Evolutionary conservation across 2,329 filamentous ascomycete genomes (phyloP), one percentile per base, ranked within the genome.

Genomic region (Sclerotiophoma versabilis): DNA sequence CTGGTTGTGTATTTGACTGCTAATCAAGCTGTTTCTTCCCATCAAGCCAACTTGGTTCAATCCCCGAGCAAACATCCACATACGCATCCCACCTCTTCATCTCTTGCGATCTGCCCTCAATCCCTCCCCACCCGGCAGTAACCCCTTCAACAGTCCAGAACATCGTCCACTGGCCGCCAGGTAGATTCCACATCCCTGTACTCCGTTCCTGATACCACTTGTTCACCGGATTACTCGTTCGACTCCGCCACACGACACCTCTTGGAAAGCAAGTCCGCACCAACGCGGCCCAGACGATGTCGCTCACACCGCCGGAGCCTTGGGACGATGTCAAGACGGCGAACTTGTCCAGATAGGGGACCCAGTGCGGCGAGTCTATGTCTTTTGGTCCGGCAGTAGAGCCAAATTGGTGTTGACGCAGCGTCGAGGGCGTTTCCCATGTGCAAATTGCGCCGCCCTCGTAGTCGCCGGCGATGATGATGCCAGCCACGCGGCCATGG

Each of bases 151-250:
- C 95, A 1, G 95, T 99, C 93, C 95, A 99, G 70, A 99, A 99
- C 92, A 98, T 97, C 3, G 92, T 92, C 95, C 95, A 99, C 64
- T 93, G 88, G 38, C 85, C 90, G n/a, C 84, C 86, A 0, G 84
- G 81, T 30, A 99, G 77, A 77, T 96, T 95, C 83, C 88, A 90
- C 2, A 88, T 93, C 0, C 95, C 95, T 41, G 84, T 80, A 2
- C 91, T 91, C 41, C 95, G 83, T 76, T 99, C 95, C 76, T 98
- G 97, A 74, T 99, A 99, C 95, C 95, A 99, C 73, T 97, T 97
- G 72, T 99, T 99, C 4, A 99, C 95, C 0, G 93, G 93, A 70
- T 99, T 98, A 71, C 93, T 86, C 69, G 89, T 89, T 45, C 95
- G 82, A 71, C 91, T 96, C 51, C 93, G 83, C 95, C 95, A 99